phyloP scores from a whole-genome alignment of 176 grass and related monocot species.

The Hsuehochloa calcarea region DNA sequence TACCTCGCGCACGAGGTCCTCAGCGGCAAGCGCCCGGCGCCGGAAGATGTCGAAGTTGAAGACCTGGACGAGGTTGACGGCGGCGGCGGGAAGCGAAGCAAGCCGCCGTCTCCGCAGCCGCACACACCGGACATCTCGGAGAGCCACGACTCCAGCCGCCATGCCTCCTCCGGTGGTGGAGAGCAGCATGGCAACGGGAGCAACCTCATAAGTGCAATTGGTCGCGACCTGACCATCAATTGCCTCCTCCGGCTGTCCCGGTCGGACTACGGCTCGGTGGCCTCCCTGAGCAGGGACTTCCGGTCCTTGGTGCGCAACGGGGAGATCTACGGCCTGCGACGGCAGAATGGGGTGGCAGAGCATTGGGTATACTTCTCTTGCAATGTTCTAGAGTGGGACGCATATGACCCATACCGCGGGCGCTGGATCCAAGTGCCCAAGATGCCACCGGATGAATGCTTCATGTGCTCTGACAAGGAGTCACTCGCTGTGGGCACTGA shows the following conservation, averaged over 20 bases:
- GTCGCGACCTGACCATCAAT: constrained; percentile 70
- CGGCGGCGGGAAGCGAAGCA: constrained; percentile 58
- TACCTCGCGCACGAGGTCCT: constrained; percentile 44
- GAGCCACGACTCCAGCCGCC: constrained; percentile 20
- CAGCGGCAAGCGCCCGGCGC: constrained; percentile 54
- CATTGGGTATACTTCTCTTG: constrained; percentile 99
- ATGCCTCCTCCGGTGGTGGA: not conserved
- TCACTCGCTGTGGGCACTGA: constrained; percentile 91
- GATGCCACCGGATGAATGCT: constrained; percentile 88
- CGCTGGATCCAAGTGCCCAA: constrained; percentile 82
- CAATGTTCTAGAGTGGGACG: constrained; percentile 81
- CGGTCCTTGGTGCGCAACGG: constrained; percentile 55
- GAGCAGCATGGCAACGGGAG: constrained; percentile 35
- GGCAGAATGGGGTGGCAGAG: constrained; percentile 57
- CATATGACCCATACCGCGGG: constrained; percentile 73
- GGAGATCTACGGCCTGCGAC: constrained; percentile 81
- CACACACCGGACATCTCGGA: constrained; percentile 77
- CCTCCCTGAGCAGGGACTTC: constrained; percentile 78
- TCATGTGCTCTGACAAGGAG: constrained; percentile 93
- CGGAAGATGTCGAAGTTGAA: constrained; percentile 37
- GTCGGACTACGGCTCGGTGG: constrained; percentile 74
- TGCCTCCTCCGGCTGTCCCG: constrained; percentile 77
- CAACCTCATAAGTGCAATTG: constrained; percentile 68
- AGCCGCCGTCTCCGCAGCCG: constrained; percentile 70
- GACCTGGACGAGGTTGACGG: constrained; percentile 36